phyloP scores from a whole-genome alignment of 495 filamentous ascomycete genomes.

The Penicillium psychrofluorescens region DNA sequence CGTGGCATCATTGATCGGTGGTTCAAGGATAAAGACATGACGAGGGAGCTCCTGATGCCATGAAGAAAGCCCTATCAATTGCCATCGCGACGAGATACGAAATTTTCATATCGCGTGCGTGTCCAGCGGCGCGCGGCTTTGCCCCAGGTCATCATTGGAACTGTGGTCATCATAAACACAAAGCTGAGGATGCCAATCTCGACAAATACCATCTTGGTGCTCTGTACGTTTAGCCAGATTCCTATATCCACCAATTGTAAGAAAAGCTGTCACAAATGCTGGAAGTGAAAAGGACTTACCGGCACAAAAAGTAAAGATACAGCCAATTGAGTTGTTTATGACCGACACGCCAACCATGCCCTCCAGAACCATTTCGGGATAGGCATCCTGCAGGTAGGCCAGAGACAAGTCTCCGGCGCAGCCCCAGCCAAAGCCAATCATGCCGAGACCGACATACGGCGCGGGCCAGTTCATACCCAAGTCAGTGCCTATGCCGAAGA shows the following conservation, averaged over 20 bases:
- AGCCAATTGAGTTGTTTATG: conserved; percentile 29
- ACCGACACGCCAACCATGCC: conserved; percentile 30
- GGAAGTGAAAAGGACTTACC: conserved; percentile 13
- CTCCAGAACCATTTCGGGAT: conserved; percentile 26
- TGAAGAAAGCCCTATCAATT: too few species aligned
- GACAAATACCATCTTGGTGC: too few species aligned
- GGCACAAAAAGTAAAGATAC: conserved; percentile 25
- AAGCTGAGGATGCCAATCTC: too few species aligned
- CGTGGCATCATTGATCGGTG: too few species aligned
- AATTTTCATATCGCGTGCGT: too few species aligned
- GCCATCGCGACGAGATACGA: too few species aligned
- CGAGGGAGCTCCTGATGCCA: too few species aligned
- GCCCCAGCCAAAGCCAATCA: conserved; percentile 30
- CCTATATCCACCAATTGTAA: conserved; percentile 14
- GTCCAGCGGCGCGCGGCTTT: conserved; percentile 2
- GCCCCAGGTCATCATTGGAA: conserved; percentile 16
- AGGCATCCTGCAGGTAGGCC: conserved; percentile 25
- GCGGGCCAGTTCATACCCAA: conserved; percentile 17
- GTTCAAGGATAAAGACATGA: too few species aligned
- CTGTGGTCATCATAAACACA: conserved; percentile 8
- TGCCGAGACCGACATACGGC: conserved; percentile 22
- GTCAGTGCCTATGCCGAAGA: conserved; percentile 24
- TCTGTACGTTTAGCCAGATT: too few species aligned
- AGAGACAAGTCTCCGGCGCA: conserved; percentile 27
- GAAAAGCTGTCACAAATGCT: conserved; percentile 13